A percentile compares a stretch with the other conserved stretches of the same genome.
These are phyloP conservation scores for Trichoderma sp. DNA, from an alignment of 2,329 filamentous ascomycete genomes.

Conservation along the genomic window DNA sequence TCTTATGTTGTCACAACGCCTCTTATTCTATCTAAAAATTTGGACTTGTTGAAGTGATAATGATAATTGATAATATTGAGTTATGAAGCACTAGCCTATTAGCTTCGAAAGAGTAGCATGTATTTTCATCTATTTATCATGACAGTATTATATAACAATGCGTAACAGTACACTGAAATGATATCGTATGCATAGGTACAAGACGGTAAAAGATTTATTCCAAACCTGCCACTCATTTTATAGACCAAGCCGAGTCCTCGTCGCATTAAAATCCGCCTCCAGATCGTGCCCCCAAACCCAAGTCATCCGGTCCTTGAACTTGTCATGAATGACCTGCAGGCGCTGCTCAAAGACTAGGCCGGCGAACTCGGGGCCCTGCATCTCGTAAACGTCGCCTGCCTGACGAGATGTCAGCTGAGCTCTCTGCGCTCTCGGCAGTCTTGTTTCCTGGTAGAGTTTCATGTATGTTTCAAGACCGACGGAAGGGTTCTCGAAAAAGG, in stretches of 20 bases:
- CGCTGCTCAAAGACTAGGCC: slow-evolving; percentile 16
- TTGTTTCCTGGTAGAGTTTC: slow-evolving; percentile 18
- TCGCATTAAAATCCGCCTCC: slow-evolving; percentile 12
- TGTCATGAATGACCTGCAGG: slow-evolving; percentile 17
- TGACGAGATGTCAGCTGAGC: slow-evolving; percentile 17
- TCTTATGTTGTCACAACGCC: not conserved
- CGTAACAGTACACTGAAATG: not conserved
- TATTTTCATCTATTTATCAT: slow-evolving; percentile 14
- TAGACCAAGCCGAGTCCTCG: slow-evolving; percentile 15
- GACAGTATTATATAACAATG: not conserved
- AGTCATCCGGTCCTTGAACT: slow-evolving; percentile 19
- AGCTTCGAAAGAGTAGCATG: not conserved
- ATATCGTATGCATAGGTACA: slow-evolving; percentile 1
- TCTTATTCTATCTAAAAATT: not conserved
- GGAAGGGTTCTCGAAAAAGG: slow-evolving; percentile 13
- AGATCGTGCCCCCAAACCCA: slow-evolving; percentile 19
- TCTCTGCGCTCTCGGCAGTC: slow-evolving; percentile 8
- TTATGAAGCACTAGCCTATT: not conserved
- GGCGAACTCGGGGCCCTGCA: slow-evolving; percentile 16
- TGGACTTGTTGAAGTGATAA: not conserved
- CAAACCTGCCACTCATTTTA: not conserved
- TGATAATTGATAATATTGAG: not conserved
- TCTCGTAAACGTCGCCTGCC: slow-evolving; percentile 19
- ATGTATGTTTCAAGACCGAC: slow-evolving; percentile 16
- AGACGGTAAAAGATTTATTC: not conserved